Evolutionary conservation across 176 grass and related monocot genomes (phyloP).

Genomic region (Olyra latifolia): DNA sequence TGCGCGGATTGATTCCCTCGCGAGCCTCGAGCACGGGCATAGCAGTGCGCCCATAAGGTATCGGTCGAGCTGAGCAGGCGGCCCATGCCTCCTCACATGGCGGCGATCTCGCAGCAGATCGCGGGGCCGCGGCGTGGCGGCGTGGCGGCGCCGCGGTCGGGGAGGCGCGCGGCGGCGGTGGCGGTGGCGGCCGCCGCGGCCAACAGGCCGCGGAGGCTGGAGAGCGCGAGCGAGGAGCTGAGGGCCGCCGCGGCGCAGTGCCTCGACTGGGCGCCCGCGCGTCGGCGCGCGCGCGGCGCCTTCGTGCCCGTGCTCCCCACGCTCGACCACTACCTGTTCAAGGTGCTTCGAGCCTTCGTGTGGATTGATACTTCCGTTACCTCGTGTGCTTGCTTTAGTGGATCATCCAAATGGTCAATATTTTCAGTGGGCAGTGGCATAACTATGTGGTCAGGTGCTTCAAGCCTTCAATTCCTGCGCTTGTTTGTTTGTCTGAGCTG

Average conservation of each 20-base stretch:
- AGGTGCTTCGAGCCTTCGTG: constrained; percentile 42
- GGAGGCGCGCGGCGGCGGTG: constrained; percentile 19
- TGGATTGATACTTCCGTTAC: constrained; percentile 5
- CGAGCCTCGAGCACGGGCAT: background rate
- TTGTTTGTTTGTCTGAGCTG: background rate
- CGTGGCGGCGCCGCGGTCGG: background rate
- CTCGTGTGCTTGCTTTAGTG: background rate
- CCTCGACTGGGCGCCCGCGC: constrained; percentile 85
- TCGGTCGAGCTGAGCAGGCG: background rate
- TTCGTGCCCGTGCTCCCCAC: constrained; percentile 70
- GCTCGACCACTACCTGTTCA: constrained; percentile 89
- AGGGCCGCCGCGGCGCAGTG: constrained; percentile 62
- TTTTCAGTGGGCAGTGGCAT: background rate
- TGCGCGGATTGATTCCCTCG: background rate
- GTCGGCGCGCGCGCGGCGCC: constrained; percentile 56
- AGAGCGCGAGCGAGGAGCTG: constrained; percentile 76
- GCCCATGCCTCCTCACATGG: constrained; percentile 1
- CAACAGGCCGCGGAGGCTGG: constrained; percentile 36
- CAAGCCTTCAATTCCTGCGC: background rate
- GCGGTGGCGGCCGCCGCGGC: constrained; percentile 19
- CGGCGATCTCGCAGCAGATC: constrained; percentile 37
- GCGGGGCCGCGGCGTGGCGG: constrained; percentile 19
- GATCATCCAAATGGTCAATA: background rate
- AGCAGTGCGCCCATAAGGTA: background rate
- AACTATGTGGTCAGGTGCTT: background rate